Percentiles rank a stretch among this genome's conserved stretches.
Conservation (phyloP, 2,329 filamentous ascomycete species). For the Zopfia rhizophila region DNA sequence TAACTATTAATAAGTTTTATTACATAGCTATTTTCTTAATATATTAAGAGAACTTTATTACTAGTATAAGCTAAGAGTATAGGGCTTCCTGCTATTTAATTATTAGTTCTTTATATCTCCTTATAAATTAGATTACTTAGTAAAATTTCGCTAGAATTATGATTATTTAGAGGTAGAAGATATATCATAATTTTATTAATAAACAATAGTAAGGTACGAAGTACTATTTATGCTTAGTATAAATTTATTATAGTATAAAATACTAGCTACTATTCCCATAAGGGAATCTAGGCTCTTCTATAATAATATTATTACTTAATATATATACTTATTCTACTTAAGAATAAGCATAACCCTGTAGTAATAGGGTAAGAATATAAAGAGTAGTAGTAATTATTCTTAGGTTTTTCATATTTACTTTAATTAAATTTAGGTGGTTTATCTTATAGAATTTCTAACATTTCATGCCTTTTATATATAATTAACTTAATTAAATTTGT, state of each 20-base stretch:
- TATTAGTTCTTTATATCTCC: slow-evolving; percentile 11
- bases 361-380: slow-evolving; percentile 11
- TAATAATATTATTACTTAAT: slow-evolving; percentile 4
- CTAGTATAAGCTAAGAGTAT: slow-evolving; percentile 11
- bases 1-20: slow-evolving; percentile 14
- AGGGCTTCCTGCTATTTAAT: slow-evolving; percentile 13
- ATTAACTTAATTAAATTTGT: too few species aligned
- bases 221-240: slow-evolving; percentile 5
- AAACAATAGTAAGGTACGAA: slow-evolving; percentile 6
- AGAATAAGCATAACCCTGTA: slow-evolving; percentile 6
- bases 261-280: slow-evolving; percentile 11
- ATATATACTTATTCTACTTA: slow-evolving; percentile 12
- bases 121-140: slow-evolving; percentile 11
- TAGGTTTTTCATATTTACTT: neutral
- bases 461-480: too few species aligned
- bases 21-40: slow-evolving; percentile 21
- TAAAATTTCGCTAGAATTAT: slow-evolving; percentile 4
- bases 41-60: slow-evolving; percentile 16
- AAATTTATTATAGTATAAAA: neutral
- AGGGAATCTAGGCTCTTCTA: slow-evolving; percentile 9
- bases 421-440: too few species aligned
- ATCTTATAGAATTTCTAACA: too few species aligned
- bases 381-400: too few species aligned
- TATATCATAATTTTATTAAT: slow-evolving; percentile 12
- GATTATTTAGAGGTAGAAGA: slow-evolving; percentile 8